These are phyloP conservation scores for Hypholoma sublateritium DNA, from an alignment of 768 basidiomycete genomes.

Conservation along the genomic window DNA sequence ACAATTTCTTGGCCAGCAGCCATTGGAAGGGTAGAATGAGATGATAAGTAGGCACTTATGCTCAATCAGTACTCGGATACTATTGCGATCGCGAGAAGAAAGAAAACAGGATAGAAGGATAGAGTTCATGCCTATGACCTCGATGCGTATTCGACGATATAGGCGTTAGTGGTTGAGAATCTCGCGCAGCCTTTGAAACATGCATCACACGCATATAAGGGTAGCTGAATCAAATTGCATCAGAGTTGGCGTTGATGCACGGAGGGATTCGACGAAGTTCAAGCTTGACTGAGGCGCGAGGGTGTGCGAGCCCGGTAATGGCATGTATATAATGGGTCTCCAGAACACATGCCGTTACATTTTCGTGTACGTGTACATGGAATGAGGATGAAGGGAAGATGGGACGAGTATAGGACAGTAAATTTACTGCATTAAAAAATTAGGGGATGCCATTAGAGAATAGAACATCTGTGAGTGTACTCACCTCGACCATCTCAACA, in stretches of 20 bases:
- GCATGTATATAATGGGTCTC: constrained; percentile 9
- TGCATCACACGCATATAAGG: too few species aligned
- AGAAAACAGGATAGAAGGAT: too few species aligned
- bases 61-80: too few species aligned
- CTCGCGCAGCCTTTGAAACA: too few species aligned
- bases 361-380: constrained; percentile 67
- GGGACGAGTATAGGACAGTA: background rate
- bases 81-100: too few species aligned
- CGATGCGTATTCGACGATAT: too few species aligned
- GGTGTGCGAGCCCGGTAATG: background rate
- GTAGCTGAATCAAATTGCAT: background rate
- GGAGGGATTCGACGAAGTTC: background rate
- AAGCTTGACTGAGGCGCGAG: background rate
- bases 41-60: too few species aligned
- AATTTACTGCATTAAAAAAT: constrained; percentile 33
- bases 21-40: too few species aligned
- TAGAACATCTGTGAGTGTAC: background rate
- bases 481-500: constrained; percentile 79
- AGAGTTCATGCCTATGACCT: too few species aligned
- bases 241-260: background rate
- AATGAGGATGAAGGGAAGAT: constrained; percentile 16
- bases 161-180: too few species aligned
- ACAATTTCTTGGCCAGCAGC: background rate
- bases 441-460: constrained; percentile 6
- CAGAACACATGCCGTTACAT: constrained; percentile 56